phyloP scores from a whole-genome alignment of 2,329 filamentous ascomycete species.

The Curvularia hawaiiensis region DNA sequence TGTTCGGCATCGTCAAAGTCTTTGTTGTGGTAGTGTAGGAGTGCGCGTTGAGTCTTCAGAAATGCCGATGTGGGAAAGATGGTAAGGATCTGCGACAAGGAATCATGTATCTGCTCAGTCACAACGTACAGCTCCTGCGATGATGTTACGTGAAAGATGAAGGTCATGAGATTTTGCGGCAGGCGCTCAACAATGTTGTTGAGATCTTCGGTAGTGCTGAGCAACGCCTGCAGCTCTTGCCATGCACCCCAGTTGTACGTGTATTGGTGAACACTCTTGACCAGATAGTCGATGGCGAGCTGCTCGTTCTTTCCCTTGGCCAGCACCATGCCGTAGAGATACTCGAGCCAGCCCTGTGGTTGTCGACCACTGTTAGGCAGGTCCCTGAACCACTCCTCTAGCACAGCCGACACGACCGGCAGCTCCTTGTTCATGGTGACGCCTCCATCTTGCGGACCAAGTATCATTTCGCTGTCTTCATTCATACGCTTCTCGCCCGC shows the following conservation, averaged over 20 bases:
- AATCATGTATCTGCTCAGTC: constrained; percentile 73
- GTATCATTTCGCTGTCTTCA: constrained; percentile 96
- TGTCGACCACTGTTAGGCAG: constrained; percentile 61
- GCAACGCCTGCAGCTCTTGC: constrained; percentile 85
- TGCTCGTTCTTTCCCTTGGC: constrained; percentile 89
- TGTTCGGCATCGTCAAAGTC: constrained; percentile 68
- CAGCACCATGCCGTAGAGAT: constrained; percentile 87
- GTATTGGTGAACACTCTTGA: constrained; percentile 85
- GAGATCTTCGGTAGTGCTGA: constrained; percentile 82
- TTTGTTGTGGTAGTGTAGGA: constrained; percentile 90
- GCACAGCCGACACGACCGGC: constrained; percentile 71
- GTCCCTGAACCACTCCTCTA: constrained; percentile 81
- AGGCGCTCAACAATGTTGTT: constrained; percentile 73
- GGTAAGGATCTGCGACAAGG: constrained; percentile 75
- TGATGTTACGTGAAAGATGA: constrained; percentile 91
- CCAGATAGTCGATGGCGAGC: constrained; percentile 82
- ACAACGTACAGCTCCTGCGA: constrained; percentile 92
- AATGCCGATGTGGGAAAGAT: constrained; percentile 92
- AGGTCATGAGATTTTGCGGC: constrained; percentile 88
- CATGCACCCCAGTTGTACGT: constrained; percentile 98
- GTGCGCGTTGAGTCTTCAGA: constrained; percentile 84
- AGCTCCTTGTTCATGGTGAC: constrained; percentile 86
- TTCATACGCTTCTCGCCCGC: constrained; percentile 95
- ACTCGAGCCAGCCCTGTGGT: constrained; percentile 93
- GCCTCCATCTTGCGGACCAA: constrained; percentile 89